These are phyloP conservation scores for Talaromyces ruber DNA, from an alignment of 495 filamentous ascomycete genomes.

Conservation along the genomic window DNA sequence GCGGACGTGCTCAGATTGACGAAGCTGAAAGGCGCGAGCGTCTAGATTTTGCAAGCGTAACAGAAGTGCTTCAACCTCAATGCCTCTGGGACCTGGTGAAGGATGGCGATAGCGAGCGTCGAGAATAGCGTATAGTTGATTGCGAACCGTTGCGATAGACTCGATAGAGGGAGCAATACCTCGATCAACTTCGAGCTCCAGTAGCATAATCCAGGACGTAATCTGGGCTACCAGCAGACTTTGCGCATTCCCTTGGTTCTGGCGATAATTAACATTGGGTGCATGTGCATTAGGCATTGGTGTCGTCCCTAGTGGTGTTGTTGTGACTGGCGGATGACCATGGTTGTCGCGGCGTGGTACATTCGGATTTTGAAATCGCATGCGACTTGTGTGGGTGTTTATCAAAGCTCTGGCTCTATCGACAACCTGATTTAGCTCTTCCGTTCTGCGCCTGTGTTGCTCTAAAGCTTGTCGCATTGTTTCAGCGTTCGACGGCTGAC, in stretches of 20 bases:
- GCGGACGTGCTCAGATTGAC: not conserved
- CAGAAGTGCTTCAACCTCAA: conserved; percentile 17
- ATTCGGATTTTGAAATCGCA: not conserved
- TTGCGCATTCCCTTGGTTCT: not conserved
- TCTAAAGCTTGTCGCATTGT: not conserved
- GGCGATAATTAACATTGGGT: not conserved
- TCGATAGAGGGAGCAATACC: conserved; percentile 21
- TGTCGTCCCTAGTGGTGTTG: not conserved
- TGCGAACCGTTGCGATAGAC: conserved; percentile 24
- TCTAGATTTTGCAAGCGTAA: conserved; percentile 20
- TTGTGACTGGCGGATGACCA: not conserved
- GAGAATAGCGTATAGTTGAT: conserved; percentile 21
- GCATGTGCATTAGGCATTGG: not conserved
- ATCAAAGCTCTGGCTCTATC: conserved; percentile 1
- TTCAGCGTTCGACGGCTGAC: not conserved
- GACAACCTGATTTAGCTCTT: not conserved
- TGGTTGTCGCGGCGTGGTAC: not conserved
- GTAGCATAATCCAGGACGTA: conserved; percentile 19
- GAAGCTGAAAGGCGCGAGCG: conserved; percentile 21
- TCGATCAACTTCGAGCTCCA: conserved; percentile 32
- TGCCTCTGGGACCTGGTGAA: conserved; percentile 12
- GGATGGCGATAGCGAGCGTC: conserved; percentile 20
- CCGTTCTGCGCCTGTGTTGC: not conserved
- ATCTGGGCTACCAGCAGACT: not conserved
- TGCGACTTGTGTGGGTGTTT: not conserved